phyloP scores from a whole-genome alignment of 371 early-diverging fungal genomes.

The Syncephalastrum sp. region DNA sequence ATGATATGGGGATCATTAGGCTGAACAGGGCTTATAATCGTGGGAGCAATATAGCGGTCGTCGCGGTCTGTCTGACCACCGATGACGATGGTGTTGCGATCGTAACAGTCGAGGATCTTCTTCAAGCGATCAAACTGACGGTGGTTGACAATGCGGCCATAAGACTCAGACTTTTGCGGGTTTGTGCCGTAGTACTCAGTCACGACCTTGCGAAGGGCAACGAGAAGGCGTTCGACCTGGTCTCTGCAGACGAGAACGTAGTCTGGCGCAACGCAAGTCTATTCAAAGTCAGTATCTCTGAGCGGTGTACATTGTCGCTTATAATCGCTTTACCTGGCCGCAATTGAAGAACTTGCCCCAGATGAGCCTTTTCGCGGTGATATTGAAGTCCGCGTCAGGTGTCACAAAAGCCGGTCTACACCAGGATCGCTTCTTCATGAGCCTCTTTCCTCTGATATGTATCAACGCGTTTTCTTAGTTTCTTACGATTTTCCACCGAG shows the following conservation, averaged over 20 bases:
- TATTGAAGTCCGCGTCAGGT: slow-evolving; percentile 61
- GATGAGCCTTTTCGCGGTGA: slow-evolving; percentile 70
- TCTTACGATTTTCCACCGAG: slow-evolving; percentile 80
- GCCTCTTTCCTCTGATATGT: not conserved
- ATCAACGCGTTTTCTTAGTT: not conserved
- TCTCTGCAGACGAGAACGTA: slow-evolving; percentile 72
- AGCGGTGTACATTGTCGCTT: not conserved
- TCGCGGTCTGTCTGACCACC: slow-evolving; percentile 59
- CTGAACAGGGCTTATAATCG: slow-evolving; percentile 59
- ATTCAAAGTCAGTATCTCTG: slow-evolving; percentile 4
- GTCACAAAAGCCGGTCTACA: slow-evolving; percentile 74
- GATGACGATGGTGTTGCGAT: slow-evolving; percentile 42
- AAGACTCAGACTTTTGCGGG: slow-evolving; percentile 51
- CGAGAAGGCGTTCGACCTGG: slow-evolving; percentile 53
- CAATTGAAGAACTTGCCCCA: slow-evolving; percentile 80
- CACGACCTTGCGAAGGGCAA: slow-evolving; percentile 40
- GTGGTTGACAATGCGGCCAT: slow-evolving; percentile 68
- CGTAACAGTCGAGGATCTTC: slow-evolving; percentile 43
- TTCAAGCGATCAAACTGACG: slow-evolving; percentile 70
- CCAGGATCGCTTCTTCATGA: no score
- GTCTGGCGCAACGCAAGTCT: slow-evolving; percentile 89
- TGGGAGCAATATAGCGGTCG: slow-evolving; percentile 68
- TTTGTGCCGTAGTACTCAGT: slow-evolving; percentile 47
- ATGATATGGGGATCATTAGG: slow-evolving; percentile 55
- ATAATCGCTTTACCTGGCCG: slow-evolving; percentile 55